A percentile compares a stretch with the other conserved stretches of the same genome.
phyloP scores from a whole-genome alignment of 116 monocot species.

The Cymodocea nodosa region DNA sequence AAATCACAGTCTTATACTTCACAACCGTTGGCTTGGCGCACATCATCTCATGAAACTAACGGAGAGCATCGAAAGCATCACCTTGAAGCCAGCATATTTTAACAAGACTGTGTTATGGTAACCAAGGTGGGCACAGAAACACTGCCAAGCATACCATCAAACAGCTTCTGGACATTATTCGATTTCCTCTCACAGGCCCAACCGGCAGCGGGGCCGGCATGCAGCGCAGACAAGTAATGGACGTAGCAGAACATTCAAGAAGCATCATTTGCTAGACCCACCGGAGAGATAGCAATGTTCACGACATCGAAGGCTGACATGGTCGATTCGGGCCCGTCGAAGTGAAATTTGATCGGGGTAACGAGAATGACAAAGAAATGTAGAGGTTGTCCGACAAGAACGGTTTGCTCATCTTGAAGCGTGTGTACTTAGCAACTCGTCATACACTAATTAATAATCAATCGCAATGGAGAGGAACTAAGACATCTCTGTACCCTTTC shows the following conservation, averaged over 20 bases:
- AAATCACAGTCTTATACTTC: conserved; percentile 26
- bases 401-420: too few species aligned
- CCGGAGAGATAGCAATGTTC: conserved; percentile 3
- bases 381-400: not conserved
- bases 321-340: not conserved
- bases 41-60: conserved; percentile 19
- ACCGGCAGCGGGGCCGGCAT: conserved; percentile 14
- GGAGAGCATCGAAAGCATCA: conserved; percentile 9
- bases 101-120: conserved; percentile 28
- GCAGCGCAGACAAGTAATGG: conserved; percentile 10
- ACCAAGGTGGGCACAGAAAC: conserved; percentile 20
- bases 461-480: too few species aligned
- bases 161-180: conserved; percentile 12
- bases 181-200: conserved; percentile 3
- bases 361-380: not conserved
- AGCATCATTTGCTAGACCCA: conserved; percentile 5
- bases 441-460: too few species aligned
- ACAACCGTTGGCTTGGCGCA: conserved; percentile 17
- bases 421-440: too few species aligned
- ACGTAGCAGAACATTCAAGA: conserved; percentile 9
- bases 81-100: conserved; percentile 17
- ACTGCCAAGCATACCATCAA: conserved; percentile 16
- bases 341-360: not conserved
- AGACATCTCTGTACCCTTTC: too few species aligned
- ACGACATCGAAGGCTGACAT: conserved; percentile 7